Percentiles rank a stretch among this genome's conserved stretches.
phyloP scores from a whole-genome alignment of 768 basidiomycete genomes.

The Suillus plorans region DNA sequence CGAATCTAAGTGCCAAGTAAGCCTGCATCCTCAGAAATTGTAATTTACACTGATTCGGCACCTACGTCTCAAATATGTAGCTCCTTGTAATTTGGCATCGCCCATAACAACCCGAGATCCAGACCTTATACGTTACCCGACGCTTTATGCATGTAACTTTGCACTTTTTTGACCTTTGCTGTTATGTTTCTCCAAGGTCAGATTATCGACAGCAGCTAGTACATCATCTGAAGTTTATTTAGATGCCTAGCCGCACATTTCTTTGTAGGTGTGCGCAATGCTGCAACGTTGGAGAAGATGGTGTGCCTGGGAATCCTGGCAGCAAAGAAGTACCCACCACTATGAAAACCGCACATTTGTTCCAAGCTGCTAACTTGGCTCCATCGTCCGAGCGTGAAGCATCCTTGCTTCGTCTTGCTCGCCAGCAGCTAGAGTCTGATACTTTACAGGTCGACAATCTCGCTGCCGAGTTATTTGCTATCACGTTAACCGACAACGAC shows the following conservation, averaged over 20 bases:
- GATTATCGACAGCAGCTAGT: neutral
- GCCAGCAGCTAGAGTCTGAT: neutral
- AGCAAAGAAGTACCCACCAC: neutral
- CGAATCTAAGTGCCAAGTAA: too few relatives aligned
- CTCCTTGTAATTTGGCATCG: too few relatives aligned
- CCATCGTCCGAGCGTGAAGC: neutral
- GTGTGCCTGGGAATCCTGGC: neutral
- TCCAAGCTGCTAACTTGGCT: neutral
- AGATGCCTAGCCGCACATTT: neutral
- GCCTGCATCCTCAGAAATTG: too few relatives aligned
- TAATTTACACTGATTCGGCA: too few relatives aligned
- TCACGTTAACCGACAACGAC: neutral
- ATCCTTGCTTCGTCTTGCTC: neutral
- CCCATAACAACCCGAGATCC: too few relatives aligned
- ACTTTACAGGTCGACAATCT: neutral
- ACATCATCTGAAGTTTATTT: neutral
- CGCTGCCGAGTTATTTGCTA: neutral
- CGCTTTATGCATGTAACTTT: too few relatives aligned
- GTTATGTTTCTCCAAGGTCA: neutral
- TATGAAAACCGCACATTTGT: neutral
- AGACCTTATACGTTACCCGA: too few relatives aligned
- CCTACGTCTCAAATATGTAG: too few relatives aligned
- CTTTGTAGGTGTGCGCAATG: neutral
- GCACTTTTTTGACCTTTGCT: too few relatives aligned
- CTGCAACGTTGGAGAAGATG: neutral